A percentile compares a stretch with the other conserved stretches of the same genome.
Evolutionary conservation across 768 basidiomycete genomes (phyloP).

Genomic region (Chalciporus sphaerocephalus): DNA sequence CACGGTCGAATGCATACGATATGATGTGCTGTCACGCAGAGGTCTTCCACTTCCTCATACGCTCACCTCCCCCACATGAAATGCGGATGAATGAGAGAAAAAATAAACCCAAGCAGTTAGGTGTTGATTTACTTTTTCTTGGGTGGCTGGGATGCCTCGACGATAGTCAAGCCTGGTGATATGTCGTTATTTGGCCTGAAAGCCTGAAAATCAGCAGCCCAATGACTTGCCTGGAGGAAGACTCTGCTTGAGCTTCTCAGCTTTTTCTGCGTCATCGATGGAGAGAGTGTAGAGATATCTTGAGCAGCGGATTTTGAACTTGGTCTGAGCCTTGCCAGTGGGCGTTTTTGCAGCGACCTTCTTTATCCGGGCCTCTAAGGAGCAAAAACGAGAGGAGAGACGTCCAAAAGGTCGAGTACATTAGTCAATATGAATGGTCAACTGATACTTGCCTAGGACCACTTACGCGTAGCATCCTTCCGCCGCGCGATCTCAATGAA

Average conservation of each 20-base stretch:
- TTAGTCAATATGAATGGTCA: constrained; percentile 2
- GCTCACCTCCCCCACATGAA: background rate
- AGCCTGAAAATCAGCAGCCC: background rate
- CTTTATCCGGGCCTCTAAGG: constrained; percentile 95
- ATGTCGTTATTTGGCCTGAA: background rate
- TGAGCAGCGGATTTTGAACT: constrained; percentile 98
- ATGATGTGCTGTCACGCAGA: constrained; percentile 7
- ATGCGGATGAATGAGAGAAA: background rate
- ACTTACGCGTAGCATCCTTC: constrained; percentile 95
- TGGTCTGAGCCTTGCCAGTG: constrained; percentile 77
- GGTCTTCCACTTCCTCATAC: constrained; percentile 4
- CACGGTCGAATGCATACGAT: constrained; percentile 13
- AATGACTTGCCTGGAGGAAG: constrained; percentile 81
- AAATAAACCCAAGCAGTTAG: constrained; percentile 7
- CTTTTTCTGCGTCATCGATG: constrained; percentile 95
- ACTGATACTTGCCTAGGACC: background rate
- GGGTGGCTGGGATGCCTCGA: constrained; percentile 55
- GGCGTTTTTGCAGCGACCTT: constrained; percentile 71
- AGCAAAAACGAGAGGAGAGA: background rate
- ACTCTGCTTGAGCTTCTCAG: constrained; percentile 93
- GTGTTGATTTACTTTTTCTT: constrained; percentile 64
- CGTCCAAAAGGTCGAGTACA: background rate
- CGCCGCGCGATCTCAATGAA: constrained; percentile 96
- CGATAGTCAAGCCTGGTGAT: constrained; percentile 59
- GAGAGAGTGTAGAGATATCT: constrained; percentile 97